Percentiles rank a stretch among this genome's conserved stretches.
Conservation (phyloP, 1,284 basidiomycete genomes). For the Trametes hirsuta region DNA sequence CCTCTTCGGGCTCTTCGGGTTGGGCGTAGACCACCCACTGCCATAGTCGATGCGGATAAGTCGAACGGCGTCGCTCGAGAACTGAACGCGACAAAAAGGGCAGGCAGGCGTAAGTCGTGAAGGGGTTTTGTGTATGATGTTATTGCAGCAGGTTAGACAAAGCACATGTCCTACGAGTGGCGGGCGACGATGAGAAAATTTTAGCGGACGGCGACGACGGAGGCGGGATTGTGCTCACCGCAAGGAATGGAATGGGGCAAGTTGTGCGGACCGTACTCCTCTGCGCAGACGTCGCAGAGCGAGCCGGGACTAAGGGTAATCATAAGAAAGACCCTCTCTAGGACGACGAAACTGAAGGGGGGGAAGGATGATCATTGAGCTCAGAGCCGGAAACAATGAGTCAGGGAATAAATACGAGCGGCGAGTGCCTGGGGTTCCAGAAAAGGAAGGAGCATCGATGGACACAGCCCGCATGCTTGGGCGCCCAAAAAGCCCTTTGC, state of each 20-base stretch:
- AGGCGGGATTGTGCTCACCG: slow-evolving; percentile 47
- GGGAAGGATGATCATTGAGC: slow-evolving; percentile 35
- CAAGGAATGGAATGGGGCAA: slow-evolving; percentile 79
- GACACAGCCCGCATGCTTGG: slow-evolving; percentile 20
- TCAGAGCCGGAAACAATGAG: slow-evolving; percentile 31
- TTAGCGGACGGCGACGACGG: slow-evolving; percentile 16
- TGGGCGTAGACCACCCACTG: slow-evolving; percentile 58
- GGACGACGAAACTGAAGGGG: slow-evolving; percentile 33
- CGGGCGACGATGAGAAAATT: slow-evolving; percentile 31
- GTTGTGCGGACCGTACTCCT: slow-evolving; percentile 75
- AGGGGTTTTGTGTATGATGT: slow-evolving; percentile 77
- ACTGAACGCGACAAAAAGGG: slow-evolving; percentile 79
- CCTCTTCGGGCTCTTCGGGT: slow-evolving; percentile 44
- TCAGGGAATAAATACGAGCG: slow-evolving; percentile 34
- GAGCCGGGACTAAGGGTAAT: slow-evolving; percentile 78
- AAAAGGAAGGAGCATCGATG: slow-evolving; percentile 18
- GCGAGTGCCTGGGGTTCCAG: slow-evolving; percentile 27
- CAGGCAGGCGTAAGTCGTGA: slow-evolving; percentile 67
- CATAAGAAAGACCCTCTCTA: slow-evolving; percentile 48
- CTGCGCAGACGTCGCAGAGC: slow-evolving; percentile 83
- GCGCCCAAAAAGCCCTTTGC: slow-evolving; percentile 25
- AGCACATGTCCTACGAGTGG: slow-evolving; percentile 67
- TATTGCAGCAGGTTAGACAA: slow-evolving; percentile 72
- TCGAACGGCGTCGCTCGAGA: slow-evolving; percentile 64
- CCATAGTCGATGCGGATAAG: slow-evolving; percentile 76